Percentiles rank a stretch among this genome's conserved stretches.
Evolutionary conservation across 768 basidiomycete species (phyloP).

Genomic region (Rhizopogon sp.): DNA sequence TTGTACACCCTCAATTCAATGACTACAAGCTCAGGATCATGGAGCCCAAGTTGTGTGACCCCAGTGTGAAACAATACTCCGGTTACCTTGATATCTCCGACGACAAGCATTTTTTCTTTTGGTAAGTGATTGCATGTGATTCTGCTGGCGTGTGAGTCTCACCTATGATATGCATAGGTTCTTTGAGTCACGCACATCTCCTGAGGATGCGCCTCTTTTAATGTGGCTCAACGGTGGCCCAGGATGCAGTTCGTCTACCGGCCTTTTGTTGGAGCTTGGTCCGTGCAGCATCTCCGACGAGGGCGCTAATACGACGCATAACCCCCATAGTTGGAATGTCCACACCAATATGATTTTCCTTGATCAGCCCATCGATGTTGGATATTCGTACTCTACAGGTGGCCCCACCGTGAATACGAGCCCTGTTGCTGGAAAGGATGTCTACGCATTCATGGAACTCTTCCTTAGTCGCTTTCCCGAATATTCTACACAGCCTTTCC

Average conservation of each 20-base stretch:
- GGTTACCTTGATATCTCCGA: constrained; percentile 82
- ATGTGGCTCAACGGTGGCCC: constrained; percentile 90
- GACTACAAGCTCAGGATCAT: constrained; percentile 56
- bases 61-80: constrained; percentile 67
- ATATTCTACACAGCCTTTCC: constrained; percentile 67
- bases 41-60: constrained; percentile 72
- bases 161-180: constrained; percentile 46
- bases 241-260: constrained; percentile 71
- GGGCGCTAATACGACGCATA: constrained; percentile 65
- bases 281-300: constrained; percentile 73
- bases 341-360: constrained; percentile 58
- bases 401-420: constrained; percentile 72
- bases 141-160: no score
- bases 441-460: constrained; percentile 79
- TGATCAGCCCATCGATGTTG: constrained; percentile 84
- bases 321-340: constrained; percentile 83
- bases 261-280: constrained; percentile 89
- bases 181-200: constrained; percentile 78
- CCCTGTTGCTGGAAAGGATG: constrained; percentile 85
- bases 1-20: constrained; percentile 48
- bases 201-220: constrained; percentile 74
- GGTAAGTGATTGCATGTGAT: constrained; percentile 37
- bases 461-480: constrained; percentile 75
- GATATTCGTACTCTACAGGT: constrained; percentile 80
- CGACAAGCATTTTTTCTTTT: constrained; percentile 84